A percentile compares a stretch with the other conserved stretches of the same genome.
These are phyloP conservation scores for Ambrosia artemisiifolia DNA, from an alignment of 129 eudicot species.

Conservation along the genomic window DNA sequence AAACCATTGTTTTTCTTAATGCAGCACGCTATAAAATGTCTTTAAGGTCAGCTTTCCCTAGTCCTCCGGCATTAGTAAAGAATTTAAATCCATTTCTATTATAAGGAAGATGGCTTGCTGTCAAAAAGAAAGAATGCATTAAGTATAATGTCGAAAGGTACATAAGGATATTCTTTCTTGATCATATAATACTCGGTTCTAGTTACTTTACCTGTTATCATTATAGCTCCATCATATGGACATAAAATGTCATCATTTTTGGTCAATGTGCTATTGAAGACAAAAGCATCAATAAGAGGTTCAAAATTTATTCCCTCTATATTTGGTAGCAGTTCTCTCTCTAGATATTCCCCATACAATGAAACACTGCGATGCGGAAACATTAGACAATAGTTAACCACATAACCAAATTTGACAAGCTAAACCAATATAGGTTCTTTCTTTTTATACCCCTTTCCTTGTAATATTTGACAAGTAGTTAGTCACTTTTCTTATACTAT, in stretches of 20 bases:
- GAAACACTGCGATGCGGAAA: too few relatives aligned
- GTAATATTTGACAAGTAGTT: too few relatives aligned
- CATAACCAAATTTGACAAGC: too few relatives aligned
- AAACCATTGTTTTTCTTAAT: slow-evolving; percentile 52
- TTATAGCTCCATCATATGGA: slow-evolving; percentile 92
- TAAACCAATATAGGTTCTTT: too few relatives aligned
- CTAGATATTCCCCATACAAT: too few relatives aligned
- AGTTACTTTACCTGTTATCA: slow-evolving; percentile 78
- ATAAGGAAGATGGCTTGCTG: slow-evolving; percentile 99
- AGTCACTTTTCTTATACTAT: too few relatives aligned
- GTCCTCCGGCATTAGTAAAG: slow-evolving; percentile 90
- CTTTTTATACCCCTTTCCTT: too few relatives aligned
- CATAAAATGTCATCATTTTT: slow-evolving; percentile 57
- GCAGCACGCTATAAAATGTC: slow-evolving; percentile 89
- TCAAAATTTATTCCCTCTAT: too few relatives aligned
- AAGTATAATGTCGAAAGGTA: slow-evolving; percentile 1
- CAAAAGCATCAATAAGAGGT: too few relatives aligned
- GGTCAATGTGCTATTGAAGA: slow-evolving; percentile 82
- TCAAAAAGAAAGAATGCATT: slow-evolving; percentile 14
- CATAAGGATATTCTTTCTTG: not conserved
- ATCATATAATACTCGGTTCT: not conserved
- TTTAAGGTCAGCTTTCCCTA: slow-evolving; percentile 91
- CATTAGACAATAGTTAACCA: too few relatives aligned
- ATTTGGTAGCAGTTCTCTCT: too few relatives aligned
- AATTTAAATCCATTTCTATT: slow-evolving; percentile 94